Conservation (phyloP, 441 rosid species). For the Breynia disticha region DNA sequence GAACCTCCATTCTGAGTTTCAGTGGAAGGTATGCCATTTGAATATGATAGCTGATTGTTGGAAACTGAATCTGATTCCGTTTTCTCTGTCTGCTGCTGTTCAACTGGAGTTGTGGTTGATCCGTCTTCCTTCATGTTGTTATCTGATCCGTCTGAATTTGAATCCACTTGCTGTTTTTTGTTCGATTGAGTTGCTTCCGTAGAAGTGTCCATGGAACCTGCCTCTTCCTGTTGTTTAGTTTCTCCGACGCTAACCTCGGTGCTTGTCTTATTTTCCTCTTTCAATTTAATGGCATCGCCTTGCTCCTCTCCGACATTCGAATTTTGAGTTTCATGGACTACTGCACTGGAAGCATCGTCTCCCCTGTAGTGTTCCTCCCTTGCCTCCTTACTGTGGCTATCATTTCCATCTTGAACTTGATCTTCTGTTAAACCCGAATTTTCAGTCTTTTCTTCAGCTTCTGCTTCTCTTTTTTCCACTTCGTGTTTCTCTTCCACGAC, state of each 20-base stretch:
- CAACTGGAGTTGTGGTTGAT: slow-evolving; percentile 20
- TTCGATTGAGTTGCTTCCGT: slow-evolving; percentile 21
- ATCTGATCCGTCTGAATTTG: slow-evolving; percentile 12
- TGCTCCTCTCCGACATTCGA: too few species aligned
- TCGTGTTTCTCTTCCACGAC: slow-evolving; percentile 47
- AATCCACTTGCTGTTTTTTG: slow-evolving; percentile 20
- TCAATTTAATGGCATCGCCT: slow-evolving; percentile 28
- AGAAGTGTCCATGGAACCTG: slow-evolving; percentile 21
- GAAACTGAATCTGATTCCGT: slow-evolving; percentile 30
- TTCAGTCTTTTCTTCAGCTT: slow-evolving; percentile 13
- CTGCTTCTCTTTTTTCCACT: slow-evolving; percentile 38
- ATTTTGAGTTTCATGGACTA: slow-evolving; percentile 51
- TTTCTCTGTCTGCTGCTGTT: slow-evolving; percentile 29
- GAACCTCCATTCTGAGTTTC: slow-evolving; percentile 28
- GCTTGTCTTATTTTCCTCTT: slow-evolving; percentile 30
- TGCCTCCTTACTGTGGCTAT: slow-evolving; percentile 47
- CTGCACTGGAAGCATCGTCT: slow-evolving; percentile 97
- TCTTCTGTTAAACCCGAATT: slow-evolving; percentile 20
- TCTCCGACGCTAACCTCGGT: slow-evolving; percentile 20
- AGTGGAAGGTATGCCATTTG: slow-evolving; percentile 30
- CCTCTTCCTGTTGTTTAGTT: slow-evolving; percentile 25
- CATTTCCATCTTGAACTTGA: slow-evolving; percentile 31
- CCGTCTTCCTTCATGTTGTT: slow-evolving; percentile 20
- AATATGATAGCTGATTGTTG: slow-evolving; percentile 33
- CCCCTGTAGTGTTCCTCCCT: slow-evolving; percentile 77